phyloP scores from a whole-genome alignment of 192 early-diverging fungal species.

The Dimargaris verticillata region DNA sequence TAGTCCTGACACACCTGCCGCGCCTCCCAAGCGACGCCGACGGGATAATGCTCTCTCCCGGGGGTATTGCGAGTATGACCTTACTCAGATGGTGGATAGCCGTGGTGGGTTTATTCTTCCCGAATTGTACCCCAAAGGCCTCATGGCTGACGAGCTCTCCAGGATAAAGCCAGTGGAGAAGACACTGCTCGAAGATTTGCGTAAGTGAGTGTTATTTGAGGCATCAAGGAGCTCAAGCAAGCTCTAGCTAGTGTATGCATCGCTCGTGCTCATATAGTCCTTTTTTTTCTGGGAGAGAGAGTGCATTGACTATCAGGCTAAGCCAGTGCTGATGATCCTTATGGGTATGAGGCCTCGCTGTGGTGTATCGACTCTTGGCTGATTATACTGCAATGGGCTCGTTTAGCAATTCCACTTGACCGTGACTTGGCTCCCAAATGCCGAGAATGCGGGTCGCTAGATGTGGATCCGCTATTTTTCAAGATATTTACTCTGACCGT shows the following conservation, averaged over 20 bases:
- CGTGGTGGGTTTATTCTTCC: conserved; percentile 67
- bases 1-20: conserved; percentile 11
- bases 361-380: no score
- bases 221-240: no score
- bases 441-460: conserved; percentile 65
- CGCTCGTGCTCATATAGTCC: no score
- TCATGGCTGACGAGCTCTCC: conserved; percentile 14
- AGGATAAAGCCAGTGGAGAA: conserved; percentile 21
- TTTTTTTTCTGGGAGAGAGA: no score
- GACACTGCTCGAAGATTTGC: conserved; percentile 22
- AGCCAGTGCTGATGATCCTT: no score
- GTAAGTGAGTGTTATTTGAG: conserved; percentile 17
- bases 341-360: no score
- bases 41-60: conserved; percentile 18
- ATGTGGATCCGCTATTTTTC: conserved; percentile 58
- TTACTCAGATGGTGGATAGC: conserved; percentile 70
- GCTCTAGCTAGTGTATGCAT: no score
- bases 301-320: no score
- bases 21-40: neutral
- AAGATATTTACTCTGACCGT: conserved; percentile 58
- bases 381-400: no score
- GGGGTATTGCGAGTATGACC: conserved; percentile 66
- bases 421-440: conserved; percentile 37
- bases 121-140: conserved; percentile 14
- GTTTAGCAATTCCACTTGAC: no score